Evolutionary conservation across 768 basidiomycete genomes (phyloP).

Genomic region (Lepiota brunneoincarnata): DNA sequence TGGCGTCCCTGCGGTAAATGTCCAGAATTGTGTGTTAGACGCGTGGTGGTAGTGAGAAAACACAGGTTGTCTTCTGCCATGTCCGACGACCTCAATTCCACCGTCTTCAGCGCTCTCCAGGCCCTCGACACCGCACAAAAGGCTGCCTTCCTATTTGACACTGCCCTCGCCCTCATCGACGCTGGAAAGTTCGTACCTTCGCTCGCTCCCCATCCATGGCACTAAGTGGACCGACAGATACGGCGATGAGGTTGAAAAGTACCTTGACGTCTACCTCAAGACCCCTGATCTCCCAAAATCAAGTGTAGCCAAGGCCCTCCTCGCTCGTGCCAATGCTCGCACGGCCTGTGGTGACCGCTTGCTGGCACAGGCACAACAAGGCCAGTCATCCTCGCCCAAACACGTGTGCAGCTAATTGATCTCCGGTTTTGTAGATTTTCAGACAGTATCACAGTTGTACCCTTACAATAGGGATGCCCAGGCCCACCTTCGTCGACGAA

Average conservation of each 20-base stretch:
- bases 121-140: constrained; percentile 41
- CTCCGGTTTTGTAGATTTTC: neutral
- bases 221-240: constrained; percentile 37
- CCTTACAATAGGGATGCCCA: too few species aligned
- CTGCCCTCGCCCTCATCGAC: constrained; percentile 44
- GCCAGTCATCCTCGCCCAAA: constrained; percentile 22
- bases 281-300: constrained; percentile 54
- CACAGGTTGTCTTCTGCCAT: too few species aligned
- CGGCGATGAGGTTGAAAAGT: constrained; percentile 61
- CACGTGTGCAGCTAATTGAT: neutral
- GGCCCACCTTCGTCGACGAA: too few species aligned
- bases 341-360: constrained; percentile 53
- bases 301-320: constrained; percentile 50
- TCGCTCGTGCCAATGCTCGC: constrained; percentile 59
- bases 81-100: constrained; percentile 49
- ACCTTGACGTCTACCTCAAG: constrained; percentile 61
- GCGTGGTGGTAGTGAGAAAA: too few species aligned
- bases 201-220: neutral
- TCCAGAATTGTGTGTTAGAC: too few species aligned
- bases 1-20: too few species aligned
- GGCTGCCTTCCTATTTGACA: constrained; percentile 50
- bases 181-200: constrained; percentile 42
- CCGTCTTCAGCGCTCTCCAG: constrained; percentile 46
- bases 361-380: constrained; percentile 58
- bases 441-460: too few species aligned